Evolutionary conservation across 345 rosid species (phyloP).

Genomic region (Sisymbrium irio): DNA sequence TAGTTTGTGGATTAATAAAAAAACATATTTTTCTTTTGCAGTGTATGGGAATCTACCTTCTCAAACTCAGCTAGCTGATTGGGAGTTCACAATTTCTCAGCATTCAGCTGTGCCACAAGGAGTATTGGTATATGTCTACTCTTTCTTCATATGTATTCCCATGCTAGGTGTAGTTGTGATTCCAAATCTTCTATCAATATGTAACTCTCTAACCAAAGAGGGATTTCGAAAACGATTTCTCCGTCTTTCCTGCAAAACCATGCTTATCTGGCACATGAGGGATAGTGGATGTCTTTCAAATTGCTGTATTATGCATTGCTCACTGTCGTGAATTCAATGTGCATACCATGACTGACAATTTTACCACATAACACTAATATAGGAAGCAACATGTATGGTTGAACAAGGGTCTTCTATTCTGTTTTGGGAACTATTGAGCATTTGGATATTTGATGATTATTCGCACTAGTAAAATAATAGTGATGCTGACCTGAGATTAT

Average conservation of each 20-base stretch:
- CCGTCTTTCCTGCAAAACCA: neutral
- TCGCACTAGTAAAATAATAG: neutral
- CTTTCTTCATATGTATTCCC: neutral
- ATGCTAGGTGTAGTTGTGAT: too few species aligned
- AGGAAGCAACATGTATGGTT: neutral
- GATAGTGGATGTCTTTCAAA: neutral
- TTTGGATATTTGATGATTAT: neutral
- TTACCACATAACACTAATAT: neutral
- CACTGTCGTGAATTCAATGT: neutral
- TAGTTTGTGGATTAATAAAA: neutral
- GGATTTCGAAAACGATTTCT: too few species aligned
- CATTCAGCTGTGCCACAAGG: constrained; percentile 99
- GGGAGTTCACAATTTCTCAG: constrained; percentile 93
- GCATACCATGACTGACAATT: neutral
- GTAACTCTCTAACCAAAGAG: neutral
- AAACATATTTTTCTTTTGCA: constrained; percentile 23
- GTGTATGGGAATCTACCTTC: constrained; percentile 91
- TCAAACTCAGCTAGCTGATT: constrained; percentile 74
- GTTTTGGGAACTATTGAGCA: neutral
- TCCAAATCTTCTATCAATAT: neutral
- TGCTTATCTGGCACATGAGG: neutral
- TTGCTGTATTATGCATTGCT: neutral
- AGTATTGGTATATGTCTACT: constrained; percentile 54
- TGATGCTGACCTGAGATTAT: neutral
- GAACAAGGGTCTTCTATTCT: neutral